These are phyloP conservation scores for Hypoxylon cercidicola DNA, from an alignment of 495 filamentous ascomycete genomes.

Conservation along the genomic window DNA sequence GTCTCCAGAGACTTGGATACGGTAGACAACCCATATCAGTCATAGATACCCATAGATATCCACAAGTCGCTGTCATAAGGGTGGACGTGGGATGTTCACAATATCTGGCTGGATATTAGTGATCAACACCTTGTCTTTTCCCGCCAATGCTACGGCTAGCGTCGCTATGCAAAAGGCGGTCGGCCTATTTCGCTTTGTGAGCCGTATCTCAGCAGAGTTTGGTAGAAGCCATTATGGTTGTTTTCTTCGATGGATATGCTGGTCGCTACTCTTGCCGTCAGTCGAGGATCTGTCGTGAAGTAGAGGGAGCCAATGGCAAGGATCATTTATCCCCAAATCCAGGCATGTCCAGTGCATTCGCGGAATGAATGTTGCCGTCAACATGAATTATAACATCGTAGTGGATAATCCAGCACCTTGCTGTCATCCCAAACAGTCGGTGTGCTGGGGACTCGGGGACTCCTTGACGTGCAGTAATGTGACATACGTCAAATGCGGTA, in stretches of 20 bases:
- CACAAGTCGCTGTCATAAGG: conserved; percentile 25
- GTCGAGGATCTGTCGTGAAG: conserved; percentile 13
- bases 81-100: conserved; percentile 18
- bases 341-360: conserved; percentile 7
- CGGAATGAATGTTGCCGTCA: conserved; percentile 14
- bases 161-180: conserved; percentile 21
- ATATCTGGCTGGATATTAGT: conserved; percentile 26
- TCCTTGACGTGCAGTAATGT: conserved; percentile 10
- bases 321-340: background rate
- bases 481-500: conserved; percentile 2
- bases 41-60: conserved; percentile 14
- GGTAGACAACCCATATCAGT: conserved; percentile 15
- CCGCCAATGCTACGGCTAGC: conserved; percentile 24
- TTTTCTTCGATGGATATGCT: background rate
- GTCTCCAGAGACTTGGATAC: conserved; percentile 28
- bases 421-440: background rate
- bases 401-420: conserved; percentile 1
- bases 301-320: conserved; percentile 17
- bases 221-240: conserved; percentile 23
- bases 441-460: background rate
- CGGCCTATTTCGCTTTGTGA: conserved; percentile 8
- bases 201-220: conserved; percentile 22
- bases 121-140: conserved; percentile 12
- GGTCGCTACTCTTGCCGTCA: conserved; percentile 18
- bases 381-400: conserved; percentile 11